Evolutionary conservation across 345 rosid genomes (phyloP).

Genomic region (Odontarrhena argentea): DNA sequence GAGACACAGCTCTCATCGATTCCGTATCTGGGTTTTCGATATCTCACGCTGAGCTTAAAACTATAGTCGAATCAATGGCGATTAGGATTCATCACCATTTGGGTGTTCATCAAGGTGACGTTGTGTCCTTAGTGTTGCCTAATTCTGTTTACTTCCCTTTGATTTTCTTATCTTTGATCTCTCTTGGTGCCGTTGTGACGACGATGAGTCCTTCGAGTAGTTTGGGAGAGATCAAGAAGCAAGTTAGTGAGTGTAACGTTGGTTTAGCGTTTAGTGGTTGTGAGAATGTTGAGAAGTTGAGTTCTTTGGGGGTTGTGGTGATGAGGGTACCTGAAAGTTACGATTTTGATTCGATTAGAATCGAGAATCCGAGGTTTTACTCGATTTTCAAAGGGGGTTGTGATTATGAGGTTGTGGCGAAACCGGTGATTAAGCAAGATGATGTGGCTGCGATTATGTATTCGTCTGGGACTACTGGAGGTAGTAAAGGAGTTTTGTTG

Average conservation of each 20-base stretch:
- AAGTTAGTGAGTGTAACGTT: conserved; percentile 45
- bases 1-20: conserved; percentile 57
- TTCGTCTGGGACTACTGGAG: conserved; percentile 87
- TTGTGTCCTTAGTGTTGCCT: conserved; percentile 66
- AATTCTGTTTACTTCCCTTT: conserved; percentile 70
- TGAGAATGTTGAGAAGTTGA: conserved; percentile 45
- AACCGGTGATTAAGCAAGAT: conserved; percentile 60
- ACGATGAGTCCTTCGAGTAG: conserved; percentile 67
- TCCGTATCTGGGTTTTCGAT: conserved; percentile 62
- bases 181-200: conserved; percentile 64
- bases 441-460: conserved; percentile 79
- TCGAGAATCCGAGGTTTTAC: conserved; percentile 43
- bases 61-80: conserved; percentile 58
- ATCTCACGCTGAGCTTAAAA: conserved; percentile 51
- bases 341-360: conserved; percentile 26
- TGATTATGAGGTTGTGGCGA: conserved; percentile 27
- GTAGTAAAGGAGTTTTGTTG: conserved; percentile 73
- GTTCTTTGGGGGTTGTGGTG: conserved; percentile 42
- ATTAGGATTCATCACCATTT: conserved; percentile 49
- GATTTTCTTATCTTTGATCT: conserved; percentile 59
- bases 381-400: conserved; percentile 41
- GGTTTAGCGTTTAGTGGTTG: conserved; percentile 50
- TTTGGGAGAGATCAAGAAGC: conserved; percentile 54
- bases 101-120: conserved; percentile 66
- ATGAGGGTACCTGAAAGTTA: conserved; percentile 57